Conservation (phyloP, 805 yeast genomes). For the Lipomyces chichibuensis region DNA sequence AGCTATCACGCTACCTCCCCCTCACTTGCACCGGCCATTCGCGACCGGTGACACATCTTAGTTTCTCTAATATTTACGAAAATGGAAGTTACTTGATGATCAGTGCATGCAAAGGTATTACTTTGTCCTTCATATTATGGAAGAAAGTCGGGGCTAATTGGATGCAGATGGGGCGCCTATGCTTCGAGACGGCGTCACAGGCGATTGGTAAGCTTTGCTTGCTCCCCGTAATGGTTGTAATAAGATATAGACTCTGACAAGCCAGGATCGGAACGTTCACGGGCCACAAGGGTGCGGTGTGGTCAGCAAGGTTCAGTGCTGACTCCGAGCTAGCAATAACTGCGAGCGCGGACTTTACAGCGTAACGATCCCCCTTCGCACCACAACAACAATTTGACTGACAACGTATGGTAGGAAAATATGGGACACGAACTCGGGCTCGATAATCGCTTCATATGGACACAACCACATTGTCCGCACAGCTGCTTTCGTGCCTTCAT, state of each 20-base stretch:
- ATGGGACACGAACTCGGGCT: conserved; percentile 30
- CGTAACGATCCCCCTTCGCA: conserved; percentile 25
- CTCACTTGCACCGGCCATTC: conserved; percentile 46
- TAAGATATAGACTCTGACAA: neutral
- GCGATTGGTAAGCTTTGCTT: conserved; percentile 41
- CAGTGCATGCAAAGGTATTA: conserved; percentile 43
- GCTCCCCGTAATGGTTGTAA: neutral
- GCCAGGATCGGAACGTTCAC: conserved; percentile 42
- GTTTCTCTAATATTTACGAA: conserved; percentile 37
- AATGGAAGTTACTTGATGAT: conserved; percentile 39
- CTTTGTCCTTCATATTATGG: too few species aligned
- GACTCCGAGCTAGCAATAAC: conserved; percentile 39
- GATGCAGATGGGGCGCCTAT: conserved; percentile 43
- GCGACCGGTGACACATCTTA: conserved; percentile 44
- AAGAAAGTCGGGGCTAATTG: too few species aligned
- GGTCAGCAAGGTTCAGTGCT: conserved; percentile 41
- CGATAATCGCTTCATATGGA: conserved; percentile 7
- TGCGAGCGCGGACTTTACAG: conserved; percentile 45
- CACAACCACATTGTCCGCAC: conserved; percentile 36
- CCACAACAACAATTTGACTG: neutral
- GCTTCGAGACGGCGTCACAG: conserved; percentile 44
- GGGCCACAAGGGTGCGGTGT: conserved; percentile 45
- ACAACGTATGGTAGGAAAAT: conserved; percentile 15
- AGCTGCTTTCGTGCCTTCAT: conserved; percentile 28
- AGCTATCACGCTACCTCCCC: conserved; percentile 36